A percentile compares a stretch with the other conserved stretches of the same genome.
These are phyloP conservation scores for Paxillus involutus DNA, from an alignment of 768 basidiomycete genomes.

Conservation along the genomic window DNA sequence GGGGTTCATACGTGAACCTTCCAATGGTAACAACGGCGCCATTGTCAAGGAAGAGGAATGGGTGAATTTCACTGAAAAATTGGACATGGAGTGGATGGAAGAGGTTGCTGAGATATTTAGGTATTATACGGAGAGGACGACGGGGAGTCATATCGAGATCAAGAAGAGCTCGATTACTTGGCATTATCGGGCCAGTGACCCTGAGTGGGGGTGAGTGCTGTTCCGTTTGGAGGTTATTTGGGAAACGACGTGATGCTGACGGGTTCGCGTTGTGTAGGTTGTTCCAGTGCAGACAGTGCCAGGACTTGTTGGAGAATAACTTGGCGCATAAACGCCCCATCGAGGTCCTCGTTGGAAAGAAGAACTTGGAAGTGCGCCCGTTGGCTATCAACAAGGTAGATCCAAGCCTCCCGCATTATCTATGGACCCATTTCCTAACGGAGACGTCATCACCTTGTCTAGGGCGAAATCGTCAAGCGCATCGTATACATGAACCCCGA, in stretches of 20 bases:
- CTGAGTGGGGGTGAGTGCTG: conserved; percentile 85
- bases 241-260: conserved; percentile 2
- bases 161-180: conserved; percentile 98
- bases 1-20: conserved; percentile 81
- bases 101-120: conserved; percentile 95
- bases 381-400: conserved; percentile 88
- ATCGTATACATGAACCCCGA: conserved; percentile 92
- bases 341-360: conserved; percentile 96
- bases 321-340: conserved; percentile 91
- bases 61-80: conserved; percentile 83
- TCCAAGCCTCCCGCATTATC: background rate
- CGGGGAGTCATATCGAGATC: conserved; percentile 93
- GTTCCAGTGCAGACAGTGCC: conserved; percentile 96
- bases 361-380: conserved; percentile 96
- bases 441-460: background rate
- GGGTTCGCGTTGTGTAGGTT: conserved; percentile 39
- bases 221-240: background rate
- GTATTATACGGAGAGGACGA: conserved; percentile 96
- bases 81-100: conserved; percentile 98
- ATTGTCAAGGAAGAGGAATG: conserved; percentile 43
- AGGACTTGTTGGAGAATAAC: conserved; percentile 94
- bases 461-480: conserved; percentile 96
- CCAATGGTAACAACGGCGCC: conserved; percentile 27
- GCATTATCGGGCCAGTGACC: conserved; percentile 93
- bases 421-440: background rate